phyloP scores from a whole-genome alignment of 1,139 yeast genomes.

The Yamadazyma diddensiae region DNA sequence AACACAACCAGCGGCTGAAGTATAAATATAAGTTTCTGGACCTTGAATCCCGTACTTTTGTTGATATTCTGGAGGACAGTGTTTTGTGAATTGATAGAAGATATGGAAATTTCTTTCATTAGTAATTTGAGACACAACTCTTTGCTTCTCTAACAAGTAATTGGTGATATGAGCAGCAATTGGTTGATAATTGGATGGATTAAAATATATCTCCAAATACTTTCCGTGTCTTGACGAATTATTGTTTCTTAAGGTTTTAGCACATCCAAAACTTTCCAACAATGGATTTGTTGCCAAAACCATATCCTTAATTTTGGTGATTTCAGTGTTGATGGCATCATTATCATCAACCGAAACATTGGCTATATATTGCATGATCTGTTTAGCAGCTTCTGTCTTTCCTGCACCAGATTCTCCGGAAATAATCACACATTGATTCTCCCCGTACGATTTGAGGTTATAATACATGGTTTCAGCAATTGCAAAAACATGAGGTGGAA shows the following conservation, averaged over 20 bases:
- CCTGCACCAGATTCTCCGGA: conserved; percentile 99
- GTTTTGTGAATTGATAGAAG: conserved; percentile 92
- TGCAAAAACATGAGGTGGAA: conserved; percentile 98
- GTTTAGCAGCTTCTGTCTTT: conserved; percentile 97
- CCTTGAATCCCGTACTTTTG: conserved; percentile 84
- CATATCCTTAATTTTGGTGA: conserved; percentile 91
- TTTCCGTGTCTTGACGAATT: conserved; percentile 98
- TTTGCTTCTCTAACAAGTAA: conserved; percentile 87
- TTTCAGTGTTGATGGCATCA: conserved; percentile 44
- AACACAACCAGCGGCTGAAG: conserved; percentile 84
- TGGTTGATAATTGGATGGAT: conserved; percentile 72
- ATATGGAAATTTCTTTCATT: conserved; percentile 97
- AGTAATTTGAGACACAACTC: conserved; percentile 90
- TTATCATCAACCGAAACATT: conserved; percentile 55
- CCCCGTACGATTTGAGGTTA: conserved; percentile 90
- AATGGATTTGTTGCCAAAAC: conserved; percentile 97
- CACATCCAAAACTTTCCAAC: conserved; percentile 96
- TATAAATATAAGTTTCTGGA: conserved; percentile 89
- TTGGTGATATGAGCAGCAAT: conserved; percentile 95
- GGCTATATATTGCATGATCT: conserved; percentile 98
- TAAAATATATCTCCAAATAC: conserved; percentile 88
- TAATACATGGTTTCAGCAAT: conserved; percentile 97
- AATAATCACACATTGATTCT: conserved; percentile 95
- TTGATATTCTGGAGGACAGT: conserved; percentile 82
- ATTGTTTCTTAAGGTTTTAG: conserved; percentile 92